Evolutionary conservation across 2,329 filamentous ascomycete genomes (phyloP), one percentile per base, ranked within the genome.

Genomic region (Orbilia quercus): DNA sequence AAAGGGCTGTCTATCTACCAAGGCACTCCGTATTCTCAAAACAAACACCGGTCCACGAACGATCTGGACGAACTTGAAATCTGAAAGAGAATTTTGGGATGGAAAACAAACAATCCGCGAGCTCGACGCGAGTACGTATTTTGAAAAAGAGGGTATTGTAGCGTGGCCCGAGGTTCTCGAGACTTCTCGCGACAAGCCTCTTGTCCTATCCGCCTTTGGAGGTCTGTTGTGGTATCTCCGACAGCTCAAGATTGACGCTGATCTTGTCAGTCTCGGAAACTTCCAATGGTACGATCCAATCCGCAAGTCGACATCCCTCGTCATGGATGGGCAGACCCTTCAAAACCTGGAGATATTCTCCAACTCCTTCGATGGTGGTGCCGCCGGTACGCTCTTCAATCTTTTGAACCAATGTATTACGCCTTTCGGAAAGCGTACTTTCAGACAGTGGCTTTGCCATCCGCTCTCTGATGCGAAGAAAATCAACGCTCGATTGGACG

Each of bases 361-460:
- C 77, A 99, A 99, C 81, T 93, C 90, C 0, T 92, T 90, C 76
- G 94, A 97, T 79, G 94, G 93, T 6, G 88, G 91, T 12, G 80
- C 85, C 0, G 90, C 96, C 40, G 95, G 95, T 5, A 98, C 95
- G 0, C 82, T 99, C 1, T 99, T 98, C 81, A 87, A 86, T 57
- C 87, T 99, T 75, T 86, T 99, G 58, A 98, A 99, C 80, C 88
- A 92, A 57, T 99, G 95, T 79, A 90, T 97, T 75, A 98, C 95
- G 2, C 94, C 95, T 0, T 99, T 99, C 79, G 95, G 95, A 66
- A 99, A 99, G 82, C 90, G 95, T 9, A 88, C 96, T 80, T 92
- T 99, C 80, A 90, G 93, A 62, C 92, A 96, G 80, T 99, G 95
- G 95, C 90, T 99, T 1, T 98, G 94, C 78, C 95, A 99, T 80